Conservation (phyloP, 1,284 basidiomycete species). For the Mycosarcoma maydis region DNA sequence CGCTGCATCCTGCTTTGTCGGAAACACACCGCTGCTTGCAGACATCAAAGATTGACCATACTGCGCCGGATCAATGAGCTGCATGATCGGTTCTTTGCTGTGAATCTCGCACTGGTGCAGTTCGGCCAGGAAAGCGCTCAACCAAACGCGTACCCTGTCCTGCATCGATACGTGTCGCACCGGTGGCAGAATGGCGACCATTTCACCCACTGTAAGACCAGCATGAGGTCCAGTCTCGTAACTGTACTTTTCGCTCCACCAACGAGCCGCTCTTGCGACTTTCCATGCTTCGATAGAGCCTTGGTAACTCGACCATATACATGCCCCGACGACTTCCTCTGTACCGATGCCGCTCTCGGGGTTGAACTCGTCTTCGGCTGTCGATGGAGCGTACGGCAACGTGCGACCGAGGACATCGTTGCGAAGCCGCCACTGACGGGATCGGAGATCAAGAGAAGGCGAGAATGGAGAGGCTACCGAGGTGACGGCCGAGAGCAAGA, state of each 20-base stretch:
- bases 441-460: background rate
- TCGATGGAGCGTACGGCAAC: conserved; percentile 10
- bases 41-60: conserved; percentile 8
- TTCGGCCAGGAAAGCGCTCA: conserved; percentile 27
- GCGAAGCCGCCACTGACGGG: conserved; percentile 5
- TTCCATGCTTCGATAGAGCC: conserved; percentile 16
- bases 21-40: background rate
- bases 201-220: conserved; percentile 34
- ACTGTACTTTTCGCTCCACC: conserved; percentile 41
- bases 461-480: conserved; percentile 14
- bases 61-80: conserved; percentile 17
- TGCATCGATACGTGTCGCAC: conserved; percentile 32
- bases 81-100: conserved; percentile 19
- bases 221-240: conserved; percentile 29
- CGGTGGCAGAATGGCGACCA: conserved; percentile 41
- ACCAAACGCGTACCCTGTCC: conserved; percentile 29
- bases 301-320: conserved; percentile 24
- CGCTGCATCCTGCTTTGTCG: conserved; percentile 25
- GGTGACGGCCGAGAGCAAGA: conserved; percentile 24
- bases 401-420: conserved; percentile 25
- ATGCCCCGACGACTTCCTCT: conserved; percentile 36
- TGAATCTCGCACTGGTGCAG: conserved; percentile 38
- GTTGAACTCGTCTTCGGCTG: conserved; percentile 29
- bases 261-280: conserved; percentile 19
- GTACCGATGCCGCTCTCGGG: conserved; percentile 35